Percentiles rank a stretch among this genome's conserved stretches.
Conservation (phyloP, 2,329 filamentous ascomycete species). For the Didymella arachidicola region DNA sequence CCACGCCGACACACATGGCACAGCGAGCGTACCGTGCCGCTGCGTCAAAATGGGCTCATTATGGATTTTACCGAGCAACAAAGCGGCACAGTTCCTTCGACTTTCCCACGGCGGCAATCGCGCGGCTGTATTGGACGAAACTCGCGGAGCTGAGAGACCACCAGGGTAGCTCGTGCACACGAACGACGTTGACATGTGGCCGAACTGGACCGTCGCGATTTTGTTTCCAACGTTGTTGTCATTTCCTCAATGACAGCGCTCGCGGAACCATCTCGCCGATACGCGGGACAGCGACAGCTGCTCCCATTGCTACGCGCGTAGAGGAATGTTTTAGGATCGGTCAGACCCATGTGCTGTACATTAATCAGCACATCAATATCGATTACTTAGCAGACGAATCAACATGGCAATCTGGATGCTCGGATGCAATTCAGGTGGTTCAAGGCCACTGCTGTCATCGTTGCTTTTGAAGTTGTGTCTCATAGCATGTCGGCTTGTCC, state of each 20-base stretch:
- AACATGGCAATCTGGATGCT: background rate
- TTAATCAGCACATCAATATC: background rate
- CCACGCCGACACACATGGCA: slow-evolving; percentile 1
- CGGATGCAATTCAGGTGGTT: background rate
- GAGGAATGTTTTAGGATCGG: background rate
- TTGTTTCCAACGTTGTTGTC: background rate
- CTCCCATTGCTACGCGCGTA: background rate
- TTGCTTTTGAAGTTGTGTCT: background rate
- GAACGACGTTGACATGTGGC: slow-evolving; percentile 1
- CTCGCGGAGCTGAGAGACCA: background rate
- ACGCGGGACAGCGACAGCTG: background rate
- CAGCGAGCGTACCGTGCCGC: slow-evolving; percentile 7
- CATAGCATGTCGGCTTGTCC: background rate
- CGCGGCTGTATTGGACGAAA: background rate
- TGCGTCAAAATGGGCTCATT: slow-evolving; percentile 7
- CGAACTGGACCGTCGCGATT: background rate
- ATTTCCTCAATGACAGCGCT: background rate
- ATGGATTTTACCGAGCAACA: slow-evolving; percentile 2
- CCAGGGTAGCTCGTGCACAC: slow-evolving; percentile 2
- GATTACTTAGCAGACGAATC: background rate
- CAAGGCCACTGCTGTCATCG: background rate
- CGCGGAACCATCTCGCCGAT: slow-evolving; percentile 4
- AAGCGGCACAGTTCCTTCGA: background rate
- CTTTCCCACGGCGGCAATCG: slow-evolving; percentile 2
- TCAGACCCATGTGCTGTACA: background rate